These are phyloP conservation scores for Ceratobasidium sp. DNA, from an alignment of 1,284 basidiomycete species.

Conservation along the genomic window DNA sequence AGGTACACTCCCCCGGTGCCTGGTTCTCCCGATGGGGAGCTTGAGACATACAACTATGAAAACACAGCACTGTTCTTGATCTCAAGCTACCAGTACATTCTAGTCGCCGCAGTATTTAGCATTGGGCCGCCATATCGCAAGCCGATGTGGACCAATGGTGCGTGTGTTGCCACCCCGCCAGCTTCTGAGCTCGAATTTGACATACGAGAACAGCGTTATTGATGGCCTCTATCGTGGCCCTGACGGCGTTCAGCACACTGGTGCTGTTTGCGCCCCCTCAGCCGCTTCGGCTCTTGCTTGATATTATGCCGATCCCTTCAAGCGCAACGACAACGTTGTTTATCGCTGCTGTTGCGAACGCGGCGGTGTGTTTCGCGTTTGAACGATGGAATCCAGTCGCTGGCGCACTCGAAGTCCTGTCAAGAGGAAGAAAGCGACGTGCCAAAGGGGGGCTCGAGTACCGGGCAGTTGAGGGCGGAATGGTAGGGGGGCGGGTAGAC, in stretches of 20 bases:
- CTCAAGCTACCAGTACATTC: slow-evolving; percentile 98
- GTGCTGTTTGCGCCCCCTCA: slow-evolving; percentile 78
- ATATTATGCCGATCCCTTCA: slow-evolving; percentile 81
- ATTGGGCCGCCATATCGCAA: slow-evolving; percentile 97
- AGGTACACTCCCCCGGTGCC: slow-evolving; percentile 79
- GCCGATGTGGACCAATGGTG: slow-evolving; percentile 95
- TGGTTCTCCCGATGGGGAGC: slow-evolving; percentile 71
- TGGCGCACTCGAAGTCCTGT: slow-evolving; percentile 59
- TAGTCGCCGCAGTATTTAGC: slow-evolving; percentile 96
- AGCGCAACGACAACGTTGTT: slow-evolving; percentile 78
- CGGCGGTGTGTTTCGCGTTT: slow-evolving; percentile 77
- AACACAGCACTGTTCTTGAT: slow-evolving; percentile 94
- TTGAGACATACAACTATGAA: slow-evolving; percentile 93
- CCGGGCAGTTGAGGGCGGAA: slow-evolving; percentile 75
- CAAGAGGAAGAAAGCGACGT: slow-evolving; percentile 58
- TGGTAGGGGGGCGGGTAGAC: slow-evolving; percentile 52
- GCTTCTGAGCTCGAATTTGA: slow-evolving; percentile 23
- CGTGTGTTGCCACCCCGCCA: slow-evolving; percentile 51
- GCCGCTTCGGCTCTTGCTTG: slow-evolving; percentile 72
- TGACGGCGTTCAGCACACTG: slow-evolving; percentile 78
- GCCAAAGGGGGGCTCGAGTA: slow-evolving; percentile 72
- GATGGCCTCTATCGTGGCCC: slow-evolving; percentile 73
- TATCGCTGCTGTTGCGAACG: slow-evolving; percentile 77
- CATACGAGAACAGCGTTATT: slow-evolving; percentile 68
- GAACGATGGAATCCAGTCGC: slow-evolving; percentile 82